A percentile compares a stretch with the other conserved stretches of the same genome.
These are phyloP conservation scores for Clavaria fumosa DNA, from an alignment of 768 basidiomycete species.

Conservation along the genomic window DNA sequence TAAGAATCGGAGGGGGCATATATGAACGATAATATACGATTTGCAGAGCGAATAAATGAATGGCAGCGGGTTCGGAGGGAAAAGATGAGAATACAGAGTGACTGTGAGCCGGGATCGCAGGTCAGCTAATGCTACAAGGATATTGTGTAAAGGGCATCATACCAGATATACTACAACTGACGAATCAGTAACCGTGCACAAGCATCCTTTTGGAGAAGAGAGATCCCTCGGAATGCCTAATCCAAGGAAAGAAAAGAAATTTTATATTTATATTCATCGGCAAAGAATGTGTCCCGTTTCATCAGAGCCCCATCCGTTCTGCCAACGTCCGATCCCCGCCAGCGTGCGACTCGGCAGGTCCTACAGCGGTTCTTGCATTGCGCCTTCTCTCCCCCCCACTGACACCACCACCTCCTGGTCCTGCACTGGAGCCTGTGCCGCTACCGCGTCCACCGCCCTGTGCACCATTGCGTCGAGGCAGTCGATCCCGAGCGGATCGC, in stretches of 20 bases:
- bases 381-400: constrained; percentile 13
- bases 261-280: too few relatives aligned
- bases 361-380: too few relatives aligned
- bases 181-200: constrained; percentile 7
- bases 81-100: too few relatives aligned
- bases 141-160: constrained; percentile 7
- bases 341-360: constrained; percentile 1
- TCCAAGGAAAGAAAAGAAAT: constrained; percentile 6
- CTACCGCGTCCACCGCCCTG: constrained; percentile 23
- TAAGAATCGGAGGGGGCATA: too few relatives aligned
- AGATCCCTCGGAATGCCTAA: too few relatives aligned
- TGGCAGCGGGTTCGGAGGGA: too few relatives aligned
- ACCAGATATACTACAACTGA: constrained; percentile 18
- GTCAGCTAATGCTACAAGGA: constrained; percentile 18
- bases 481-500: too few relatives aligned
- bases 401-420: neutral
- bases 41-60: too few relatives aligned
- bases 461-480: constrained; percentile 28
- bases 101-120: too few relatives aligned
- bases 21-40: too few relatives aligned
- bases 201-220: constrained; percentile 1
- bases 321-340: constrained; percentile 66
- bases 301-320: constrained; percentile 64
- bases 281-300: constrained; percentile 7
- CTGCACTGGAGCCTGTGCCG: constrained; percentile 18